Evolutionary conservation across 164 flowering plant genomes (phyloP).

Genomic region (Vitis cinerea): DNA sequence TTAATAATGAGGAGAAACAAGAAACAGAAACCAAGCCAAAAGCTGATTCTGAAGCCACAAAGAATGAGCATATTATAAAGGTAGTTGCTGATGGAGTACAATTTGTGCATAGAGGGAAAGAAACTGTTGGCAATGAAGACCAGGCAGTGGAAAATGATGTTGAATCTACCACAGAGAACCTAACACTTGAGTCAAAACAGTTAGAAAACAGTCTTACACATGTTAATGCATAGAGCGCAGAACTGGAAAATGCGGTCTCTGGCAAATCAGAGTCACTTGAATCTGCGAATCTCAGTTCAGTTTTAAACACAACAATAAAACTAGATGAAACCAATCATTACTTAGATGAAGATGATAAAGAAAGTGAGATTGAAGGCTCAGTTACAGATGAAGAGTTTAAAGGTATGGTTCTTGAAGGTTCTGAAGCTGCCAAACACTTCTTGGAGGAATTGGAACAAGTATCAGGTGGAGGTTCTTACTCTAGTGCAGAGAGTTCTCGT

Average conservation of each 20-base stretch:
- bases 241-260: conserved; percentile 12
- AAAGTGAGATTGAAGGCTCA: conserved; percentile 39
- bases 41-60: conserved; percentile 17
- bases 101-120: not conserved
- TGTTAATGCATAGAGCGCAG: conserved; percentile 11
- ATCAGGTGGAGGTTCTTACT: conserved; percentile 46
- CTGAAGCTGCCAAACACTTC: conserved; percentile 64
- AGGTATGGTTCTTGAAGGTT: conserved; percentile 50
- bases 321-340: conserved; percentile 13
- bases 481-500: conserved; percentile 39
- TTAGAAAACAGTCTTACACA: conserved; percentile 3
- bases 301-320: conserved; percentile 7
- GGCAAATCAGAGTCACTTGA: not conserved
- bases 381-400: conserved; percentile 53
- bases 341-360: conserved; percentile 29
- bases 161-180: not conserved
- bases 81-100: conserved; percentile 6
- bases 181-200: conserved; percentile 13
- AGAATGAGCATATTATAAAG: no score
- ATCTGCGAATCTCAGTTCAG: conserved; percentile 7
- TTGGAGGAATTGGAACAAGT: conserved; percentile 68
- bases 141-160: not conserved
- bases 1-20: no score
- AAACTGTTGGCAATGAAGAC: not conserved
- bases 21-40: no score